A percentile compares a stretch with the other conserved stretches of the same genome.
phyloP scores from a whole-genome alignment of 495 filamentous ascomycete species.

The Xylaria curta region DNA sequence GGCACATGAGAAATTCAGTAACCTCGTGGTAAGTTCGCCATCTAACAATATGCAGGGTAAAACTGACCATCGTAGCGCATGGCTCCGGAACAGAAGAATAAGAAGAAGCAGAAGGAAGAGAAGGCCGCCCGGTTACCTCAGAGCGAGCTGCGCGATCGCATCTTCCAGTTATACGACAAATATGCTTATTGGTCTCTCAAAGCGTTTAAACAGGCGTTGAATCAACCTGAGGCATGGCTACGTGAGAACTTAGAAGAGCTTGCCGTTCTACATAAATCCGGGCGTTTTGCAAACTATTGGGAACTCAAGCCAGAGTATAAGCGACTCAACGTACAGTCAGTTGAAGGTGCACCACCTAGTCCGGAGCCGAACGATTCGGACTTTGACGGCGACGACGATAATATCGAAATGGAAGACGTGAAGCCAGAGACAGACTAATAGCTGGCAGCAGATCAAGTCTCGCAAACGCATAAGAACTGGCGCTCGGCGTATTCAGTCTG shows the following conservation, averaged over 20 bases:
- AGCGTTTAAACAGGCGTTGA: conserved; percentile 69
- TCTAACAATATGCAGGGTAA: conserved; percentile 16
- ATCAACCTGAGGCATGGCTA: conserved; percentile 91
- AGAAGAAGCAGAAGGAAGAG: conserved; percentile 67
- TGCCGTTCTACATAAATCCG: conserved; percentile 78
- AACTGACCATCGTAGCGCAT: conserved; percentile 42
- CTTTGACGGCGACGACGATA: conserved; percentile 70
- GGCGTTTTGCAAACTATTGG: conserved; percentile 83
- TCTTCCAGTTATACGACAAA: conserved; percentile 80
- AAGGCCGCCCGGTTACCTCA: conserved; percentile 87
- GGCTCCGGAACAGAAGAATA: conserved; percentile 50
- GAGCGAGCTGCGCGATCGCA: conserved; percentile 81
- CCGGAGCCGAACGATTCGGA: conserved; percentile 57
- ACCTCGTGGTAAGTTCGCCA: conserved; percentile 62
- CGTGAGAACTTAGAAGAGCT: conserved; percentile 83
- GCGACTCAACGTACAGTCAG: conserved; percentile 56
- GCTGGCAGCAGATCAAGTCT: neutral
- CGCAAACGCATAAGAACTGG: neutral
- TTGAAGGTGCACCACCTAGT: conserved; percentile 57
- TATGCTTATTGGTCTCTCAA: conserved; percentile 93
- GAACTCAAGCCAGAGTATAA: conserved; percentile 76
- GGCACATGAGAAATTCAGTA: conserved; percentile 53
- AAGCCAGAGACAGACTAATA: conserved; percentile 13
- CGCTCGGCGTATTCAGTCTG: neutral
- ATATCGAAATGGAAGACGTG: conserved; percentile 75